phyloP scores from a whole-genome alignment of 192 early-diverging fungal species.

The Rhizoclosmatium sp. region DNA sequence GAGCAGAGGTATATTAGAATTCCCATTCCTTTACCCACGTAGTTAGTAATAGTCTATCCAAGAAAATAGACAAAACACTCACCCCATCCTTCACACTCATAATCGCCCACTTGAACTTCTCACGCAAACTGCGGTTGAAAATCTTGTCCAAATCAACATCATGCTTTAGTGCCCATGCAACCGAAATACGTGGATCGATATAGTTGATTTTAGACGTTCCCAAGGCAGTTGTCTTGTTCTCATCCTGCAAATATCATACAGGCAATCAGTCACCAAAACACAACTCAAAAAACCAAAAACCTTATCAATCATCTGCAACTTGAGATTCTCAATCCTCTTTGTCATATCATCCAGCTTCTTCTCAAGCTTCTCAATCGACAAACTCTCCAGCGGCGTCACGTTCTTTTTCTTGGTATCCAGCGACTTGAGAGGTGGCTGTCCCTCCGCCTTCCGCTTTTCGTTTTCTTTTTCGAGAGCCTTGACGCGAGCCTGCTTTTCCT shows the following conservation, averaged over 20 bases:
- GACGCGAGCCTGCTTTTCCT: conserved; percentile 74
- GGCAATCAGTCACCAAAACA: background rate
- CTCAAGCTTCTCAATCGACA: conserved; percentile 74
- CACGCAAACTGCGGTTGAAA: conserved; percentile 86
- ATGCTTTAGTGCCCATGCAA: conserved; percentile 90
- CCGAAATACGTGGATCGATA: conserved; percentile 96
- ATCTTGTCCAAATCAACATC: conserved; percentile 92
- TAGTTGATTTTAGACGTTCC: conserved; percentile 99
- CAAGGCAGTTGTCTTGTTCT: conserved; percentile 94
- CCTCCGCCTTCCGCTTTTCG: conserved; percentile 76
- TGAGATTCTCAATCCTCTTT: conserved; percentile 76
- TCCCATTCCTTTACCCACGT: conserved; percentile 17
- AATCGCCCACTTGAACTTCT: conserved; percentile 96
- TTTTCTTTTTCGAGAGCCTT: conserved; percentile 82
- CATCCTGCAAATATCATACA: conserved; percentile 66
- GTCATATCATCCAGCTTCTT: conserved; percentile 74
- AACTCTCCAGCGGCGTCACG: conserved; percentile 2
- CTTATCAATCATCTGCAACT: conserved; percentile 84
- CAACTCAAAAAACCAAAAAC: conserved; percentile 47
- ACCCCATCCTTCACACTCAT: background rate
- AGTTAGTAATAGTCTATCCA: background rate
- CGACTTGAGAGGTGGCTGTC: conserved; percentile 56
- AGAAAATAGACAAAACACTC: background rate
- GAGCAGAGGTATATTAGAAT: background rate
- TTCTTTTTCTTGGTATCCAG: conserved; percentile 58